Evolutionary conservation across 306 rosid species (phyloP), one percentile per base, ranked within the genome.

Genomic region (Trichosanthes cucumerina): DNA sequence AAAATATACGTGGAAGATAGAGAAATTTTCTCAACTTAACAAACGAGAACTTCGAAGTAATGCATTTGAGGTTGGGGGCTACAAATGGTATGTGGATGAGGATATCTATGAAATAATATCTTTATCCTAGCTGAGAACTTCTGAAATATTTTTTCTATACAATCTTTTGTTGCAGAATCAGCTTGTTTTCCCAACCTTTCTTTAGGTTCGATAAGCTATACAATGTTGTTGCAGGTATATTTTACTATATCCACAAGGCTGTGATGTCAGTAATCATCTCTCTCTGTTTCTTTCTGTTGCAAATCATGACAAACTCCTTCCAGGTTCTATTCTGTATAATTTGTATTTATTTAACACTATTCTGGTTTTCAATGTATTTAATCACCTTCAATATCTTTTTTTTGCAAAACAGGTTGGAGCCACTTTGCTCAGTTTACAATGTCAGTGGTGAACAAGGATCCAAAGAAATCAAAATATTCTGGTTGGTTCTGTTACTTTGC

Each of bases 221-320:
- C 38, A 78, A 56, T 66, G 56, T 58, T 81, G 41, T 88, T 82
- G 83, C 94, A 96, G 99, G 99, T 96, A 96, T 83, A 93, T 96
- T 82, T 85, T 96, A 86, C 93, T 96, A 70, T 96, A 96, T 79
- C 99, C 98, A 36, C 99, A 96, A 80, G 98, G 99, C 8, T 93
- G 99, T 52, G 99, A 96, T 82, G 99, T 96, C 38, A 88, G 93
- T 96, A 91, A 96, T 86, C 98, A 96, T 80, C 99, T 96, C 82
- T 96, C 98, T 36, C 84, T 96, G 87, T 96, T 96, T 85, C 95
- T 93, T 6, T 96, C 98, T 83, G 98, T 96, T 4, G 97, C 98
- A 76, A 89, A 96, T 93, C 99, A 96, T 81, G 99, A 96, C 87
- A 91, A 91, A 80, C 99, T 93, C 89, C 99, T 96, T 83, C 98